A percentile compares a stretch with the other conserved stretches of the same genome.
phyloP scores from a whole-genome alignment of 495 filamentous ascomycete genomes.

The Penicillium ochrochloron region DNA sequence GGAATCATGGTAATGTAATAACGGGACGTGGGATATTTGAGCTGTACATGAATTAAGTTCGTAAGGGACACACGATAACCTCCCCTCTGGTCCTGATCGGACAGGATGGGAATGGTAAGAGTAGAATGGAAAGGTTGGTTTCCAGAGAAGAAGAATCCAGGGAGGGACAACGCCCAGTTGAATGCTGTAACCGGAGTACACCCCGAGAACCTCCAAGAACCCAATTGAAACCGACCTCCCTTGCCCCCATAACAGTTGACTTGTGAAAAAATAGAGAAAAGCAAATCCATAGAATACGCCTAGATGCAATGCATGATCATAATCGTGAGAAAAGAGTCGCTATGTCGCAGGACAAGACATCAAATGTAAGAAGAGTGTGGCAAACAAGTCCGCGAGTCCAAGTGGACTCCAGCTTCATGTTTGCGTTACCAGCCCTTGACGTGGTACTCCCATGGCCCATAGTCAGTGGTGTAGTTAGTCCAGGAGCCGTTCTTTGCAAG shows the following conservation, averaged over 20 bases:
- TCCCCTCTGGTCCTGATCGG: neutral
- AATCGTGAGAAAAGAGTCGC: conserved; percentile 38
- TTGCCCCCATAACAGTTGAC: neutral
- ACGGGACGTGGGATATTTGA: conserved; percentile 29
- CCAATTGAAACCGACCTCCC: conserved; percentile 20
- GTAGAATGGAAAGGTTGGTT: conserved; percentile 10
- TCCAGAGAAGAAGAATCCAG: conserved; percentile 26
- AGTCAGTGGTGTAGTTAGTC: conserved; percentile 66
- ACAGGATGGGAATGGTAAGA: conserved; percentile 9
- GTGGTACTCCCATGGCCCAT: conserved; percentile 71
- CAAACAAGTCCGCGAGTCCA: conserved; percentile 9
- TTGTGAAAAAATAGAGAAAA: conserved; percentile 30
- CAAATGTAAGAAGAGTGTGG: conserved; percentile 14
- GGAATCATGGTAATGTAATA: conserved; percentile 9
- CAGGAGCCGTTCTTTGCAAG: conserved; percentile 62
- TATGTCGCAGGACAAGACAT: conserved; percentile 28
- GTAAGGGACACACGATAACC: conserved; percentile 23
- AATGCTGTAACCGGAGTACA: conserved; percentile 27
- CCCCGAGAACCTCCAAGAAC: conserved; percentile 19
- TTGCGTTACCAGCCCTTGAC: conserved; percentile 67
- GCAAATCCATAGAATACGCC: conserved; percentile 44
- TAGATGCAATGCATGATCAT: conserved; percentile 54
- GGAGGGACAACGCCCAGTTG: conserved; percentile 24
- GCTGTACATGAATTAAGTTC: conserved; percentile 51
- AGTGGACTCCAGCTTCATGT: neutral